phyloP scores from a whole-genome alignment of 441 rosid genomes.

The Sinapis alba region DNA sequence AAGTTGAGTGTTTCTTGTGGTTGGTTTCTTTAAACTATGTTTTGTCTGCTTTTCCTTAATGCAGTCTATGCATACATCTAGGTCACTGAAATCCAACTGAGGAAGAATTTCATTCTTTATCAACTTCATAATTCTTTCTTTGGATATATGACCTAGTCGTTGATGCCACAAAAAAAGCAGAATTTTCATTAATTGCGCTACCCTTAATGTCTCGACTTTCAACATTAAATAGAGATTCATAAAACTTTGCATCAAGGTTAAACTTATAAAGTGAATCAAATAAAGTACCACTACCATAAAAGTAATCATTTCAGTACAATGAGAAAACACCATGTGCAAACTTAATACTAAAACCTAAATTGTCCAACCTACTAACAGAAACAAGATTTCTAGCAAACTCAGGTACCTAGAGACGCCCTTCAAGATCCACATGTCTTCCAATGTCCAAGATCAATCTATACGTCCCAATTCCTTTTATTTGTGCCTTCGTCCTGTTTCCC shows the following conservation, averaged over 20 bases:
- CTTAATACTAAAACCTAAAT: no score
- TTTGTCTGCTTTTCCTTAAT: no score
- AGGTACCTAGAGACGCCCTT: not conserved
- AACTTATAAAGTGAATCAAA: not conserved
- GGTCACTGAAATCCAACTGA: no score
- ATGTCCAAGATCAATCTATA: not conserved
- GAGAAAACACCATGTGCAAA: no score
- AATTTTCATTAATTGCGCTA: not conserved
- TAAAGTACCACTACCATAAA: conserved; percentile 1
- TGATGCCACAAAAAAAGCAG: conserved; percentile 1
- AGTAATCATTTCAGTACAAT: not conserved
- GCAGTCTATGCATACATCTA: no score
- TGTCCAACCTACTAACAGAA: not conserved
- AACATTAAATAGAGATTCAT: not conserved
- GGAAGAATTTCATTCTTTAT: not conserved
- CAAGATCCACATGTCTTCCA: not conserved
- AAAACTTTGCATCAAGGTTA: not conserved
- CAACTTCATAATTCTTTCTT: not conserved
- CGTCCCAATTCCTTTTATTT: no score
- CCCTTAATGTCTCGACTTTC: not conserved
- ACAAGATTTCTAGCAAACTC: conserved; percentile 1
- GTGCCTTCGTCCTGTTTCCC: not conserved
- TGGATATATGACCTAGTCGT: not conserved
- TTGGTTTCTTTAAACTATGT: no score
- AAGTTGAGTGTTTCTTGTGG: no score